Percentiles rank a stretch among this genome's conserved stretches.
Evolutionary conservation across 2,329 filamentous ascomycete genomes (phyloP).

Genomic region (Cladosporium sp.): DNA sequence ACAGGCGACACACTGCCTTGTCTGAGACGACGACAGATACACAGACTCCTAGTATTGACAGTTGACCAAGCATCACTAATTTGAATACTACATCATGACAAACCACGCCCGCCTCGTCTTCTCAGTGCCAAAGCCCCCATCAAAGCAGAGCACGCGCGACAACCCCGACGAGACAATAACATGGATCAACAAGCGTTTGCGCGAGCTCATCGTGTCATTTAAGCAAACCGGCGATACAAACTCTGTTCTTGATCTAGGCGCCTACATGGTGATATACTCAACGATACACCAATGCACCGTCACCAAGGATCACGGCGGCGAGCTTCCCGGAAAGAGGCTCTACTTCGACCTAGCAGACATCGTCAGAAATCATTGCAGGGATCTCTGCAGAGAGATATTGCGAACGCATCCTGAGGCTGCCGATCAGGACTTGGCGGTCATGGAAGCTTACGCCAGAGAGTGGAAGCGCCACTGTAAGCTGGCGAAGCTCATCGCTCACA

Average conservation of each 20-base stretch:
- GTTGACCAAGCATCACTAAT: not conserved
- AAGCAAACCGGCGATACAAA: not conserved
- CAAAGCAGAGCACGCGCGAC: not conserved
- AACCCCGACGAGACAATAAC: not conserved
- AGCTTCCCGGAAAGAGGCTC: not conserved
- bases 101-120: not conserved
- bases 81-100: not conserved
- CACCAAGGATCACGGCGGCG: not conserved
- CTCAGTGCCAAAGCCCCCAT: conserved; percentile 3
- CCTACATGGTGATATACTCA: not conserved
- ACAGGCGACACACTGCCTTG: not conserved
- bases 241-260: not conserved
- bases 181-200: not conserved
- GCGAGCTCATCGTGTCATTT: not conserved
- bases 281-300: not conserved
- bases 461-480: not conserved
- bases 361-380: not conserved
- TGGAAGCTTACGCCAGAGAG: not conserved
- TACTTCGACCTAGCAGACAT: not conserved
- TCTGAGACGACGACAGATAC: not conserved
- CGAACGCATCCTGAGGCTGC: not conserved
- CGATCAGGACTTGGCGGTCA: not conserved
- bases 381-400: not conserved
- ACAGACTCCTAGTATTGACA: not conserved
- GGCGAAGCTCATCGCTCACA: not conserved